Conservation (phyloP, 2,329 filamentous ascomycete species). For the Pestalotiopsis sp. region DNA sequence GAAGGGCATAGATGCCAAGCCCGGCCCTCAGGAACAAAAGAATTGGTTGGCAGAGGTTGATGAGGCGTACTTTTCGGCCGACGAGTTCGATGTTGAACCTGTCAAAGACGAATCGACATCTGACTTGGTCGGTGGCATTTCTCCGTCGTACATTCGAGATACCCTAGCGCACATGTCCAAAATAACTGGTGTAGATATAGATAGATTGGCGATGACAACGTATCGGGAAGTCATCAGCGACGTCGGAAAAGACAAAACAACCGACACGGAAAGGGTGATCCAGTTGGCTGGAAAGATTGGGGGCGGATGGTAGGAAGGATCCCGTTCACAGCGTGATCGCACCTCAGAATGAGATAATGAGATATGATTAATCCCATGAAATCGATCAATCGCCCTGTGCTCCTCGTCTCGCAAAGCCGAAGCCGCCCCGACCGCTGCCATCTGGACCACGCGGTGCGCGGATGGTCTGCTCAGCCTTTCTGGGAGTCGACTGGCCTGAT, state of each 20-base stretch:
- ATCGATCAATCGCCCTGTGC: constrained; percentile 46
- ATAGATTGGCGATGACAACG: constrained; percentile 79
- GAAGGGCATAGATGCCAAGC: constrained; percentile 51
- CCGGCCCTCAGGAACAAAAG: constrained; percentile 79
- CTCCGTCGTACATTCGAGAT: constrained; percentile 64
- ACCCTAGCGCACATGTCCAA: constrained; percentile 76
- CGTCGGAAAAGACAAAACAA: constrained; percentile 74
- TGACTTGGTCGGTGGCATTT: constrained; percentile 65
- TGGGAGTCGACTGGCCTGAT: constrained; percentile 47
- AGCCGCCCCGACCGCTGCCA: constrained; percentile 73
- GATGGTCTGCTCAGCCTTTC: constrained; percentile 68
- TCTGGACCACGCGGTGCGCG: constrained; percentile 80
- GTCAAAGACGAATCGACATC: constrained; percentile 29
- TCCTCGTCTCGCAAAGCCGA: constrained; percentile 72
- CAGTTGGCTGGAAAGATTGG: constrained; percentile 89
- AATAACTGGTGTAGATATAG: constrained; percentile 69
- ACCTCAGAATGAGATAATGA: constrained; percentile 1
- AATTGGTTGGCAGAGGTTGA: constrained; percentile 82
- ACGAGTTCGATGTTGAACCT: constrained; percentile 42
- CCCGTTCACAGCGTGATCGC: constrained; percentile 16
- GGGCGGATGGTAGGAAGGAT: constrained; percentile 76
- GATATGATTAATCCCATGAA: neutral
- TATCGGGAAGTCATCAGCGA: constrained; percentile 94
- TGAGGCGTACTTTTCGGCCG: constrained; percentile 85
- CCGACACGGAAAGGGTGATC: constrained; percentile 79